phyloP scores from a whole-genome alignment of 179 eudicot genomes.

The Drosera spatulata region DNA sequence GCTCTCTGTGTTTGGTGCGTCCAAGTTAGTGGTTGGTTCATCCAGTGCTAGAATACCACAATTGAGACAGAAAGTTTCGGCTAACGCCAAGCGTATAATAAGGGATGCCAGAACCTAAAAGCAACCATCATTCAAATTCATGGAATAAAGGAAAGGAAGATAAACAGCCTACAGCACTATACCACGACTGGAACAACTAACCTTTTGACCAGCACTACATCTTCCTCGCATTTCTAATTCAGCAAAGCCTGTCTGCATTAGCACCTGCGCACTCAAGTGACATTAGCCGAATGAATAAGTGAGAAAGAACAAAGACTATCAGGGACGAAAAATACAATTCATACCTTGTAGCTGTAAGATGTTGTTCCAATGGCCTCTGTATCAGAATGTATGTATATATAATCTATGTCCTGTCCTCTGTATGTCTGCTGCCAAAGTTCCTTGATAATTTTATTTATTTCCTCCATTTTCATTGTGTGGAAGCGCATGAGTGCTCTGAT shows the following conservation, averaged over 20 bases:
- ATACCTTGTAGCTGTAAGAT: constrained; percentile 92
- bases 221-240: constrained; percentile 99
- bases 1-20: constrained; percentile 88
- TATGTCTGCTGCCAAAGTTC: constrained; percentile 99
- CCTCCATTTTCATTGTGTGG: constrained; percentile 97
- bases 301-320: background rate
- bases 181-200: constrained; percentile 6
- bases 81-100: constrained; percentile 77
- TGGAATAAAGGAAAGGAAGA: background rate
- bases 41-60: constrained; percentile 97
- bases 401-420: constrained; percentile 98
- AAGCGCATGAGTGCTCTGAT: constrained; percentile 84
- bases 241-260: constrained; percentile 96
- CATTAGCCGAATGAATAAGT: background rate
- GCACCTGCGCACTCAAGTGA: constrained; percentile 31
- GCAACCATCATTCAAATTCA: background rate
- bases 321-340: background rate
- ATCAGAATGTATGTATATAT: constrained; percentile 89
- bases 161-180: background rate
- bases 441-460: constrained; percentile 86
- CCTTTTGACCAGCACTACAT: constrained; percentile 99
- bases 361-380: constrained; percentile 92
- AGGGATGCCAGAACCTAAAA: constrained; percentile 72
- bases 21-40: constrained; percentile 96
- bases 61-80: constrained; percentile 95